Base-by-base conservation (phyloP, 1,284 basidiomycete species). In the Trichosporon sp. region DNA sequence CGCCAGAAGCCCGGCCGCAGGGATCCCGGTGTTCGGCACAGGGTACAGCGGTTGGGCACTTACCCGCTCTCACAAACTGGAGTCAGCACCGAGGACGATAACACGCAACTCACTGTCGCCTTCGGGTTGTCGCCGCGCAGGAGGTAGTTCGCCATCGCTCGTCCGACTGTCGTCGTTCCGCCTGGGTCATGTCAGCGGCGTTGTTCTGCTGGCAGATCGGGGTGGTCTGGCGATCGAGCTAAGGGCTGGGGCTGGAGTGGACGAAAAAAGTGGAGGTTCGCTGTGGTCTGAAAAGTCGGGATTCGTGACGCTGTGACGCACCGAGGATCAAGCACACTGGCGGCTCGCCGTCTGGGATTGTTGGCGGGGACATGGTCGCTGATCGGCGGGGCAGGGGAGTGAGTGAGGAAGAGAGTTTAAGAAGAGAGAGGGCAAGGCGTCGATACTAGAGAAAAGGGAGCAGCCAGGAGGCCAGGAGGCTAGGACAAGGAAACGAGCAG, bases 31-130 rank as follows among this genome's bases (percentile, higher is more conserved):
- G 16, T 46, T 46, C 43, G 43, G 43, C 43, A 46, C 26, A 65
- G 38, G 38, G 35, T 10, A 37, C 26, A 26, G 35, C 35, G 40
- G 11, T n/a, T 38, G 37, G 26, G 48, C 46, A 71, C 73, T 40
- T 40, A 86, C 90, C 72, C 79, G 93, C 91, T 65, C 90, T 89
- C 68, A 94, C 92, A 46, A 92, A 87, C 64, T 89, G 84, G 87
- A 83, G 70, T 87, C 61, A 71, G 70, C 63, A 7, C 11, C 31
- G 21, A 26, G 5, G 7, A 14, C 43, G 11, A 14, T 19, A 40
- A 4, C 32, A 7, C 21, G 70, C 71, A 46, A 26, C 43, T 68
- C 68, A 74, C 75, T 48, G 69, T 66, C 16, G 74, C 76, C 69
- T 66, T 68, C 2, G 72, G 69, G 12, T 70, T 64, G 21, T 70